Percentiles rank a stretch among this genome's conserved stretches.
Evolutionary conservation across 352 stramenopile genomes (phyloP).

Genomic region (Paralagenidium karlingii): DNA sequence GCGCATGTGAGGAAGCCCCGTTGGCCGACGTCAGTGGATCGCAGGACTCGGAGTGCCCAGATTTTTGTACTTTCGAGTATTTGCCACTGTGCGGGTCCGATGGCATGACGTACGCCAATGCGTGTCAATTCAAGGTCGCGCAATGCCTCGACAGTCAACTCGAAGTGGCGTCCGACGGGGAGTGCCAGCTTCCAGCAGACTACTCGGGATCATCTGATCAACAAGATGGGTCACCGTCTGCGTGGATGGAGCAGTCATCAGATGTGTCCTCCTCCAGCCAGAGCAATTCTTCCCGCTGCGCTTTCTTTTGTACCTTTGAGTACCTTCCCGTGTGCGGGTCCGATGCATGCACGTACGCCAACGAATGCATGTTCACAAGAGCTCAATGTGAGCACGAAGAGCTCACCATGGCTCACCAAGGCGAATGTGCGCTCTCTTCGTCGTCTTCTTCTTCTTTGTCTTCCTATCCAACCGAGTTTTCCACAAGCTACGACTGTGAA

Average conservation of each 20-base stretch:
- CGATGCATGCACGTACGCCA: slow-evolving; percentile 20
- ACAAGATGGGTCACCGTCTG: not conserved
- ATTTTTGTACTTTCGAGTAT: not conserved
- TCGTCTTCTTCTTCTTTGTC: too few relatives aligned
- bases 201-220: too few relatives aligned
- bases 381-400: slow-evolving; percentile 11
- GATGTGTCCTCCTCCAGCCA: too few relatives aligned
- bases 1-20: slow-evolving; percentile 1
- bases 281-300: too few relatives aligned
- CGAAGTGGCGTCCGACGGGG: not conserved
- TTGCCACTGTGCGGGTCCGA: slow-evolving; percentile 4
- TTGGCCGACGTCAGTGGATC: not conserved
- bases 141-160: slow-evolving; percentile 1
- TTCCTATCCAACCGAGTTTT: not conserved
- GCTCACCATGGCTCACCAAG: slow-evolving; percentile 24
- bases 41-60: too few relatives aligned
- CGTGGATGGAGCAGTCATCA: too few relatives aligned
- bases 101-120: slow-evolving; percentile 8
- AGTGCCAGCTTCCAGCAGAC: not conserved
- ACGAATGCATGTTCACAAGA: slow-evolving; percentile 15
- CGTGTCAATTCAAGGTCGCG: slow-evolving; percentile 4
- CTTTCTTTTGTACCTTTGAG: slow-evolving; percentile 2
- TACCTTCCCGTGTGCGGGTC: slow-evolving; percentile 13
- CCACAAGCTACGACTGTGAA: not conserved
- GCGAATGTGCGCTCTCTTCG: slow-evolving; percentile 16